Conservation (phyloP, 169 alveolate species). For the Toxoplasma gondii region DNA sequence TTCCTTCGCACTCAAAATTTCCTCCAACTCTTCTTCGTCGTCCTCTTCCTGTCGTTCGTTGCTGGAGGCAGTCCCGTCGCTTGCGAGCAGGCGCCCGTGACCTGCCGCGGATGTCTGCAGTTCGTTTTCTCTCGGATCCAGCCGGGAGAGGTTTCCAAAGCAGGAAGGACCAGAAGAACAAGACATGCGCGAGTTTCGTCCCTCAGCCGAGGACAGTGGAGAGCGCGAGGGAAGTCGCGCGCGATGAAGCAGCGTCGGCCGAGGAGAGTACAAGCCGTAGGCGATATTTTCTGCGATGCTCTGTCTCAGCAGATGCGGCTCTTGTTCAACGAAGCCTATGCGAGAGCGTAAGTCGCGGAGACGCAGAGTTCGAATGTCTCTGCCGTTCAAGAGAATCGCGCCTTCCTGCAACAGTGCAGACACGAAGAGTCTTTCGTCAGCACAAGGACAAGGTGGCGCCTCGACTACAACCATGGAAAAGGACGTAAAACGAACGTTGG, state of each 20-base stretch:
- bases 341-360: slow-evolving; percentile 76
- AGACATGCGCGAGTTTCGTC: not conserved
- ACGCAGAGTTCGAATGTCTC: slow-evolving; percentile 40
- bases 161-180: not conserved
- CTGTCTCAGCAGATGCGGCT: slow-evolving; percentile 60
- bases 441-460: no score
- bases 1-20: slow-evolving; percentile 31
- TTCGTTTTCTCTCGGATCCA: not conserved
- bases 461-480: no score
- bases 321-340: slow-evolving; percentile 84
- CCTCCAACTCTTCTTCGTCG: slow-evolving; percentile 10
- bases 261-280: slow-evolving; percentile 79
- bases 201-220: not conserved
- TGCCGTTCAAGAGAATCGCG: slow-evolving; percentile 65
- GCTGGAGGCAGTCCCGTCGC: not conserved
- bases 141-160: not conserved
- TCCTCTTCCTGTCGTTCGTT: not conserved
- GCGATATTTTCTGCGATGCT: slow-evolving; percentile 83
- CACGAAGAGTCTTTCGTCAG: no score
- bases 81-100: not conserved
- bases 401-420: slow-evolving; percentile 68
- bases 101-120: not conserved
- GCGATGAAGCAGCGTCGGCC: slow-evolving; percentile 62
- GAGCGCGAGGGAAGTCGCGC: not conserved
- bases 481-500: no score